Base-by-base conservation (phyloP, 2,329 filamentous ascomycete species). In the Diaporthe sp. region DNA sequence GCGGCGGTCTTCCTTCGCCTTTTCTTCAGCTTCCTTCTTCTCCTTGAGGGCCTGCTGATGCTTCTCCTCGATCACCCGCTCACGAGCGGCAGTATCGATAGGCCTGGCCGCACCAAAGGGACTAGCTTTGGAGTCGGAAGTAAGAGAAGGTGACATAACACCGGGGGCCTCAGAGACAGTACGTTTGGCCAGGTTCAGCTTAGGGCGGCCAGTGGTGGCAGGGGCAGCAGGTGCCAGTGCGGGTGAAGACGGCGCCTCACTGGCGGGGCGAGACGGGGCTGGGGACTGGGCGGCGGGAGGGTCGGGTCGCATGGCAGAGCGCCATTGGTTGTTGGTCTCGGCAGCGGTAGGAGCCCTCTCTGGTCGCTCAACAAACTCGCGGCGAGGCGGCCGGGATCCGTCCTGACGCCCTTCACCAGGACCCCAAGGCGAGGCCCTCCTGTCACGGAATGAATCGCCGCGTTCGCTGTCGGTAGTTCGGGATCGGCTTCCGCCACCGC, bases 251-350 rank as follows among this genome's bases (percentile, higher is more conserved):
- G 95, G 91, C 13, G 94, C 94, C 78, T 93, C 91, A 82, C 92
- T 95, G 75, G 91, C 90, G 75, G 97, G 94, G 71, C 92, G 93
- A 50, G 92, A 93, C 75, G 90, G 88, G 52, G 89, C 89, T 30
- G 92, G 89, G 17, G 93, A 92, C 83, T 91, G 91, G 33, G 57
- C 45, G 66, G 88, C 45, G 66, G 88, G 83, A 47, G 89, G 85
- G 80, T 97, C 96, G n/a, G 96, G 95, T 78, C 92, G 93, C 96
- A 98, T 98, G 84, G 90, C 94, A 78, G 90, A 89, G 80, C 97
- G 93, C 97, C 97, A 99, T 85, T 97, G 92, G 85, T 92, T 97
- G 83, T 98, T 97, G 81, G 94, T 91, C 76, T 99, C 97, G 67
- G 97, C 94, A 54, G 97, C 97, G 73, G 94, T 98, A 30, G 94